Conservation (phyloP, 73 alveolate species). For the Paramecium primaurelia region DNA sequence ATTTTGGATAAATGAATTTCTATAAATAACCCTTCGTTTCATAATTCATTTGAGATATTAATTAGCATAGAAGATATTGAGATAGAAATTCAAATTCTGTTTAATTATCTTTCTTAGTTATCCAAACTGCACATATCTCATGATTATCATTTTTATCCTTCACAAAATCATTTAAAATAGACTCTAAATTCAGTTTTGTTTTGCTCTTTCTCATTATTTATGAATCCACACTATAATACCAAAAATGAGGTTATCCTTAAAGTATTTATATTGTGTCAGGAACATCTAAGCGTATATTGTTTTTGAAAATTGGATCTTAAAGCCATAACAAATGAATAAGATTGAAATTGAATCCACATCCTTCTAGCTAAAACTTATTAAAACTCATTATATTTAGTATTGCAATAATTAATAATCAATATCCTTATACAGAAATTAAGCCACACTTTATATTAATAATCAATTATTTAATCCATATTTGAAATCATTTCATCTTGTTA, state of each 20-base stretch:
- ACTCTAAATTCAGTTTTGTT: background rate
- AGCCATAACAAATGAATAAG: conserved; percentile 8
- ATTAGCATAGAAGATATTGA: background rate
- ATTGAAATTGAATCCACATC: background rate
- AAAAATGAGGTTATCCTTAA: background rate
- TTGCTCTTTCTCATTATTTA: background rate
- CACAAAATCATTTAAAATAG: background rate
- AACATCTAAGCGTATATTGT: background rate
- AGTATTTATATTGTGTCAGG: background rate
- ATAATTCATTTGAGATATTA: background rate
- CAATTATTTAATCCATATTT: background rate
- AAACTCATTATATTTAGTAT: background rate
- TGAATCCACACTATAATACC: background rate
- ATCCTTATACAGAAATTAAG: background rate
- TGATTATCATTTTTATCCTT: background rate
- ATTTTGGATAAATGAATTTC: background rate
- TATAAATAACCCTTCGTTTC: background rate
- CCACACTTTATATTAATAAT: too few relatives aligned
- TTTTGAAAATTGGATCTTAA: background rate
- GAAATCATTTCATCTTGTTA: too few relatives aligned
- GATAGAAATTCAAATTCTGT: background rate
- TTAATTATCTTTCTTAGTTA: background rate
- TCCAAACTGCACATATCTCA: conserved; percentile 13
- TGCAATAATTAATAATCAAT: background rate
- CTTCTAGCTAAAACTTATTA: background rate